phyloP scores from a whole-genome alignment of 1,284 basidiomycete species.

The Anthracocystis setariae region DNA sequence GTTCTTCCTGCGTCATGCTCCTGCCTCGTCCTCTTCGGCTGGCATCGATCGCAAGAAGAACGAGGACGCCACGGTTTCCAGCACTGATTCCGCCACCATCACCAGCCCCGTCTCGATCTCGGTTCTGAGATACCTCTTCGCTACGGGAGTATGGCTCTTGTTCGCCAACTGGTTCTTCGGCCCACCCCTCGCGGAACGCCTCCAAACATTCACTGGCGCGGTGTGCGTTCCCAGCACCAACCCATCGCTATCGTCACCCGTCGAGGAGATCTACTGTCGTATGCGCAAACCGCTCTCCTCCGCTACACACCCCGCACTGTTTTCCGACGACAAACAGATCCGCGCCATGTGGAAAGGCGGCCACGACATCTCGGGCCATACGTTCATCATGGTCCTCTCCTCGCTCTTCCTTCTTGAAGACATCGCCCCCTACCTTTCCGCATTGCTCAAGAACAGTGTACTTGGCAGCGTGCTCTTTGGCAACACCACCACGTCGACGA shows the following conservation, averaged over 20 bases:
- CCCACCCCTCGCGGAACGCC: constrained; percentile 80
- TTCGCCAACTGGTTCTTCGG: constrained; percentile 90
- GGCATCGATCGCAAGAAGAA: constrained; percentile 14
- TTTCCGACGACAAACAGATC: constrained; percentile 18
- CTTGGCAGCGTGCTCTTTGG: constrained; percentile 1
- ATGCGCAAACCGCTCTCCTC: constrained; percentile 34
- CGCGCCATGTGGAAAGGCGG: constrained; percentile 74
- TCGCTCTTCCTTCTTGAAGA: constrained; percentile 83
- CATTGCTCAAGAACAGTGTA: neutral
- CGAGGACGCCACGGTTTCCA: neutral
- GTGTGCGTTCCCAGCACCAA: constrained; percentile 73
- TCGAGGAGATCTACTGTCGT: constrained; percentile 55
- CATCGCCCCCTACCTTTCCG: constrained; percentile 70
- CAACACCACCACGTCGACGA: neutral
- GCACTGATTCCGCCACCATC: constrained; percentile 21
- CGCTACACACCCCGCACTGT: constrained; percentile 33
- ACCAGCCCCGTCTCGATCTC: constrained; percentile 33
- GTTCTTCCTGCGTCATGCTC: constrained; percentile 28
- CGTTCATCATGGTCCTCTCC: constrained; percentile 89
- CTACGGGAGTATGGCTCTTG: constrained; percentile 30
- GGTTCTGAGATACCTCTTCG: constrained; percentile 39
- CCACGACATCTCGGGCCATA: constrained; percentile 93
- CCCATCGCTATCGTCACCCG: constrained; percentile 4
- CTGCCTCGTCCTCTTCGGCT: neutral
- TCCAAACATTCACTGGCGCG: constrained; percentile 81